phyloP scores from a whole-genome alignment of 441 rosid genomes.

The Gossypium gossypioides region DNA sequence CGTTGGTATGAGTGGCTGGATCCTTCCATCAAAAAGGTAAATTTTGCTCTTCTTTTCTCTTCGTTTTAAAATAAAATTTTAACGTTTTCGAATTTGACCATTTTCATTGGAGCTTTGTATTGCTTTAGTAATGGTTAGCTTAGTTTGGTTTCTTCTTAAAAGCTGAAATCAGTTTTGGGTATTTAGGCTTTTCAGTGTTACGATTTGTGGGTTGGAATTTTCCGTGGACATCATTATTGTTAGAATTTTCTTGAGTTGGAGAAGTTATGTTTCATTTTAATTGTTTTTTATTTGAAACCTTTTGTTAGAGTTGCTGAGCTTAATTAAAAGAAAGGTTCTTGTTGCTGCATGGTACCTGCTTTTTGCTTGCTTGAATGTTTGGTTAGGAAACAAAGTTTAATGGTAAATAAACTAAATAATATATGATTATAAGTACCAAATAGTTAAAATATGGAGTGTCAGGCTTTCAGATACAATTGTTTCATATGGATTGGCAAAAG shows the following conservation, averaged over 20 bases:
- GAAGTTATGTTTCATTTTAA: neutral
- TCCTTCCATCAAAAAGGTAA: slow-evolving; percentile 90
- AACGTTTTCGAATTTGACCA: neutral
- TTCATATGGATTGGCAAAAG: neutral
- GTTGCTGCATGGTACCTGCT: neutral
- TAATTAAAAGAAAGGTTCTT: neutral
- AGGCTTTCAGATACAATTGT: neutral
- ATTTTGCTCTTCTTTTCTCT: neutral
- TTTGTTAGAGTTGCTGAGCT: neutral
- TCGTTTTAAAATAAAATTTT: neutral
- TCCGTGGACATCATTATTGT: neutral
- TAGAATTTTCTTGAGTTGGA: neutral
- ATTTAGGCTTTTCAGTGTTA: neutral
- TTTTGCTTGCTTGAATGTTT: neutral
- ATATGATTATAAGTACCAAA: neutral
- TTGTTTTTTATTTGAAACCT: neutral
- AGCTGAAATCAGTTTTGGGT: neutral
- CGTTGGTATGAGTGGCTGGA: slow-evolving; percentile 99
- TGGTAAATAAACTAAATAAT: neutral
- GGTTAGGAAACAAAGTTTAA: neutral
- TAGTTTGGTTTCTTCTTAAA: neutral
- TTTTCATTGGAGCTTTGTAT: neutral
- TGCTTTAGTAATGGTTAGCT: neutral
- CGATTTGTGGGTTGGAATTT: neutral
- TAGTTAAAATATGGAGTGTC: neutral